Evolutionary conservation across 176 grass and related monocot species (phyloP), one percentile per base, ranked within the genome.

Genomic region (Triticum dicoccoides): DNA sequence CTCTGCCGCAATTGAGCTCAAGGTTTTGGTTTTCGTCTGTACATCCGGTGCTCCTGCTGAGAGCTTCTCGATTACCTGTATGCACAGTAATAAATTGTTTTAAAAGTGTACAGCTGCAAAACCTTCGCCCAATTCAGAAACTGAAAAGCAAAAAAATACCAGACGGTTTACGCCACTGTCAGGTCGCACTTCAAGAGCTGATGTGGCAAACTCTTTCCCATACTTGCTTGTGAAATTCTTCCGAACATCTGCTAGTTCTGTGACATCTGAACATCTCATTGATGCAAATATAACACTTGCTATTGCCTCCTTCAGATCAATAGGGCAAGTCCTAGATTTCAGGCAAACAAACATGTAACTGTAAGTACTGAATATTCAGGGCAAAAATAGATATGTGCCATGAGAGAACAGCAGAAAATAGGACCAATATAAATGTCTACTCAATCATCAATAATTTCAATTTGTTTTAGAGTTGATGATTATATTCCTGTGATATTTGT

Each of bases 231-330:
- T 65, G 87, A 99, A 99, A 54, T 96, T 94, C 84, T 96, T 94
- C 33, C 87, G 74, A 27, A 99, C 86, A 88, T 99, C 97, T 59
- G 29, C 88, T 79, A 99, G 91, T 88, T 99, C 94, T 82, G 86
- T 88, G 47, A 99, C 82, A 85, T 99, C 97, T 32, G 94, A 87
- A 94, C 97, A 99, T 89, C 97, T 89, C 82, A 93, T 91, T 2
- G 97, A 94, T 75, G 97, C 92, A 92, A 94, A 99, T 91, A 99
- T 88, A 68, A 99, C 72, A 59, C 94, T 99, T n/a, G 97, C 77
- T 91, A 99, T 86, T 85, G 97, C 97, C 81, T 99, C 97, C 88
- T 91, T 93, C 77, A 99, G 92, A 93, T 99, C 94, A 82, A 96
- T 87, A 18, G 97, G 97, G 62, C 97, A 99, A 42, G 18, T 65